Conservation (phyloP, 2,329 filamentous ascomycete species). For the Fusarium sp. region DNA sequence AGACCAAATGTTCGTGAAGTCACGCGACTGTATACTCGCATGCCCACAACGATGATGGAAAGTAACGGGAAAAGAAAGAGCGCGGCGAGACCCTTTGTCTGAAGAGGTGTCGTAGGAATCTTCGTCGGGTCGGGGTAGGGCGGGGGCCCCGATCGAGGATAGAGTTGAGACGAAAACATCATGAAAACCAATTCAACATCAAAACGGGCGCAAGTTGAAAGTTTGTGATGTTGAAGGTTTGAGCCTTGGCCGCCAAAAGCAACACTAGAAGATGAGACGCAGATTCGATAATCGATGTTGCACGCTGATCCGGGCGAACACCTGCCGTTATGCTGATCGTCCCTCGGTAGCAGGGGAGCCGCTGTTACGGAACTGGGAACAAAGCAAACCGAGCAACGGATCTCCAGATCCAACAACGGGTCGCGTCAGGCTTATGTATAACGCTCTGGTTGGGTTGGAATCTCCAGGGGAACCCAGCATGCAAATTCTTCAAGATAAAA, state of each 20-base stretch:
- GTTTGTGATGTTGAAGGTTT: neutral
- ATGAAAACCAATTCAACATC: neutral
- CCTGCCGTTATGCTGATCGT: slow-evolving; percentile 26
- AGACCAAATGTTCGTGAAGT: slow-evolving; percentile 49
- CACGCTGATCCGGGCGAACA: slow-evolving; percentile 22
- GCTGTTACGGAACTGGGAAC: slow-evolving; percentile 1
- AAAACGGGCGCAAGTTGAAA: neutral
- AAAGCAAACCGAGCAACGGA: neutral
- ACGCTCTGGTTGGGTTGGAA: neutral
- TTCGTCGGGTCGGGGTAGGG: slow-evolving; percentile 47
- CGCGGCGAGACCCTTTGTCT: slow-evolving; percentile 51
- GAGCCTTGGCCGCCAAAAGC: neutral
- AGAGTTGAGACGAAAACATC: slow-evolving; percentile 28
- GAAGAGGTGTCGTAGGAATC: slow-evolving; percentile 54
- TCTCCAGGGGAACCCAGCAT: slow-evolving; percentile 9
- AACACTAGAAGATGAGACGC: neutral
- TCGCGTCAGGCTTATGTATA: slow-evolving; percentile 27
- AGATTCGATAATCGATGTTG: slow-evolving; percentile 7
- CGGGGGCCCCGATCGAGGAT: slow-evolving; percentile 32
- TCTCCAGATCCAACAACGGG: slow-evolving; percentile 7
- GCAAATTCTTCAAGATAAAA: slow-evolving; percentile 12
- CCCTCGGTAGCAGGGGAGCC: slow-evolving; percentile 9
- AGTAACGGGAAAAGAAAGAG: slow-evolving; percentile 54
- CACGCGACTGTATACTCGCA: slow-evolving; percentile 51
- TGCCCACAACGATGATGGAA: slow-evolving; percentile 46